A percentile compares a stretch with the other conserved stretches of the same genome.
Evolutionary conservation across 2,329 filamentous ascomycete genomes (phyloP).

Genomic region (Niveomyces coronatus): DNA sequence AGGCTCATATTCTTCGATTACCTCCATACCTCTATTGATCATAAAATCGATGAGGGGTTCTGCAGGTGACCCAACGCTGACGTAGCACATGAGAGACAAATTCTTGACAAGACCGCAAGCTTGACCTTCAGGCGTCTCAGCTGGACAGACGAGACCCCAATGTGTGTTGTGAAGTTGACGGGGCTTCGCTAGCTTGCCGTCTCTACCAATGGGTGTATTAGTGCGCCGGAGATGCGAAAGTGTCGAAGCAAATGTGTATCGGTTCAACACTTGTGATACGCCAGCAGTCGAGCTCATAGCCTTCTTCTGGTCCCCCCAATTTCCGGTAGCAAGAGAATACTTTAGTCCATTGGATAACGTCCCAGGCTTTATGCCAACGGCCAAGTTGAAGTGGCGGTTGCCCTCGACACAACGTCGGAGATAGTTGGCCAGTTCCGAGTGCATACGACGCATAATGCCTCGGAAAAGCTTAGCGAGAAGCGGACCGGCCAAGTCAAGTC

Average conservation of each 20-base stretch:
- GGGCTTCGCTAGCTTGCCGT: slow-evolving; percentile 96
- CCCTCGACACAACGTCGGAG: slow-evolving; percentile 87
- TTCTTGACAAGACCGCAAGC: slow-evolving; percentile 99
- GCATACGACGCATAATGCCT: slow-evolving; percentile 80
- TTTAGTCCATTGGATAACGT: slow-evolving; percentile 91
- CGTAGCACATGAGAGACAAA: slow-evolving; percentile 93
- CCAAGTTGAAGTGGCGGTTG: slow-evolving; percentile 80
- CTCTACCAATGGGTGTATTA: slow-evolving; percentile 93
- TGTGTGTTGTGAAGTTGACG: slow-evolving; percentile 97
- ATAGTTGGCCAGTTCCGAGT: slow-evolving; percentile 81
- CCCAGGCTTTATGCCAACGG: slow-evolving; percentile 79
- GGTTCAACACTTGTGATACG: slow-evolving; percentile 95
- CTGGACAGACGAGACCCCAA: slow-evolving; percentile 94
- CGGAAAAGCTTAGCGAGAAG: slow-evolving; percentile 95
- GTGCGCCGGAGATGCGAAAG: slow-evolving; percentile 93
- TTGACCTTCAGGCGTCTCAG: slow-evolving; percentile 95
- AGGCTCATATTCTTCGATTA: slow-evolving; percentile 90
- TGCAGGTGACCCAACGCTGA: slow-evolving; percentile 86
- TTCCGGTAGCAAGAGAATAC: slow-evolving; percentile 93
- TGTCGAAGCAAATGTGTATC: slow-evolving; percentile 95
- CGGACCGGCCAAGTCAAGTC: slow-evolving; percentile 87
- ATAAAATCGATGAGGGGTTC: slow-evolving; percentile 91
- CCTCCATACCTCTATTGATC: slow-evolving; percentile 90
- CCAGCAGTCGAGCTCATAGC: slow-evolving; percentile 88
- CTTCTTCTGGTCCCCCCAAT: slow-evolving; percentile 99